phyloP scores from a whole-genome alignment of 1,284 basidiomycete genomes.

The Paramarasmius palmivorus region DNA sequence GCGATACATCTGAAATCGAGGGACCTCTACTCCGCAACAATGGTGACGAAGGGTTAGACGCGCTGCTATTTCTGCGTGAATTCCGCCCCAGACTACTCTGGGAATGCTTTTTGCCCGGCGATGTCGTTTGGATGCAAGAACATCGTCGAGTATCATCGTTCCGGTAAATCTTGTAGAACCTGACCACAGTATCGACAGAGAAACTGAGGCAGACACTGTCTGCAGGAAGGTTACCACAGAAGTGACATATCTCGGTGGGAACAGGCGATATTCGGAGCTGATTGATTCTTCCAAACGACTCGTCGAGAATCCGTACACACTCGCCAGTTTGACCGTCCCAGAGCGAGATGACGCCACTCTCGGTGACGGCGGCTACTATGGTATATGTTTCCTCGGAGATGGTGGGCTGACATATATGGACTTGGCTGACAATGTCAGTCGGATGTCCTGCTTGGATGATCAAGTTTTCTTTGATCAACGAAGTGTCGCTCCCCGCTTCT shows the following conservation, averaged over 20 bases:
- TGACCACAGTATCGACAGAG: constrained; percentile 59
- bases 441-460: constrained; percentile 58
- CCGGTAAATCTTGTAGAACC: constrained; percentile 61
- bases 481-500: constrained; percentile 43
- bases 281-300: constrained; percentile 53
- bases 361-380: constrained; percentile 63
- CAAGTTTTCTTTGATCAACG: constrained; percentile 40
- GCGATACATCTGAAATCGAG: constrained; percentile 46
- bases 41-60: constrained; percentile 46
- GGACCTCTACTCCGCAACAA: constrained; percentile 43
- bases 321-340: constrained; percentile 67
- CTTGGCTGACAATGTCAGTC: constrained; percentile 49
- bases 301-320: constrained; percentile 60
- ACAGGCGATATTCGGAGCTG: constrained; percentile 54
- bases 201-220: constrained; percentile 65
- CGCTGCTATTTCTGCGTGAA: constrained; percentile 61
- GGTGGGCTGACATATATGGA: constrained; percentile 52
- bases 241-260: constrained; percentile 53
- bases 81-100: constrained; percentile 49
- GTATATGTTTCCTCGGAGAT: constrained; percentile 49
- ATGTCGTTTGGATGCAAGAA: constrained; percentile 54
- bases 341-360: constrained; percentile 66
- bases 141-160: constrained; percentile 63
- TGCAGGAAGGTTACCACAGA: constrained; percentile 65
- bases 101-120: constrained; percentile 41